Base-by-base conservation (phyloP, 495 filamentous ascomycete species). In the Lophium mytilinum region DNA sequence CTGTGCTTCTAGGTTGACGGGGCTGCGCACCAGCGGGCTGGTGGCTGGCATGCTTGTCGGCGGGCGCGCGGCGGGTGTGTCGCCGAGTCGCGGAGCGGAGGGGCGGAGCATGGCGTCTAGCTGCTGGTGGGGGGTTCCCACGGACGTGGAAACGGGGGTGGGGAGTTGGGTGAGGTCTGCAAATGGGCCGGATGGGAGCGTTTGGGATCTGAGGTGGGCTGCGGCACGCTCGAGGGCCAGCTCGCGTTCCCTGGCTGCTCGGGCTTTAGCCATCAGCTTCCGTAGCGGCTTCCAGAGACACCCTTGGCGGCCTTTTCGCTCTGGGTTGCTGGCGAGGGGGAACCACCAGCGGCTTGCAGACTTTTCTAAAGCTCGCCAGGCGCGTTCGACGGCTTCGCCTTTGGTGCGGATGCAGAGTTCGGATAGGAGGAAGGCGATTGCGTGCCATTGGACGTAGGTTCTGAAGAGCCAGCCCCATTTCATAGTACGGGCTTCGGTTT, bases 391-490 rank as follows among this genome's bases (percentile, higher is more conserved):
- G 11, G 86, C 54, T 61, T 83, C 82, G 47, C 83, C 77, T 36
- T 76, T 79, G 17, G 85, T 82, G 19, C 88, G 82, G 21, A 86
- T 80, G 63, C 85, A 86, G 4, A 94, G 76, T 63, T 96, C 92
- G 0, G 88, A 79, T 9, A 95, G 69, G 4, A 84, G 75, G 62
- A 87, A 88, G 1, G 84, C 86, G 3, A 93, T 77, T 4, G 89
- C 87, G 58, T 92, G 86, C 84, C 85, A 89, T 56, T 92, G 87
- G 17, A 84, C 83, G 67, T 91, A 89, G 0, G 83, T 88, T 63
- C 83, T 78, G 71, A 89, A 90, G 9, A 90, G 77, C 90, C 90
- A 95, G 21, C 80, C 77, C 82, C 86, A 95, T 52, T 83, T 79
- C 50, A 78, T 76, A 3, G 79, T 80, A 9, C 79, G 73, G 8